Base-by-base conservation (phyloP, 345 rosid genomes). In the Ailanthus altissimus region DNA sequence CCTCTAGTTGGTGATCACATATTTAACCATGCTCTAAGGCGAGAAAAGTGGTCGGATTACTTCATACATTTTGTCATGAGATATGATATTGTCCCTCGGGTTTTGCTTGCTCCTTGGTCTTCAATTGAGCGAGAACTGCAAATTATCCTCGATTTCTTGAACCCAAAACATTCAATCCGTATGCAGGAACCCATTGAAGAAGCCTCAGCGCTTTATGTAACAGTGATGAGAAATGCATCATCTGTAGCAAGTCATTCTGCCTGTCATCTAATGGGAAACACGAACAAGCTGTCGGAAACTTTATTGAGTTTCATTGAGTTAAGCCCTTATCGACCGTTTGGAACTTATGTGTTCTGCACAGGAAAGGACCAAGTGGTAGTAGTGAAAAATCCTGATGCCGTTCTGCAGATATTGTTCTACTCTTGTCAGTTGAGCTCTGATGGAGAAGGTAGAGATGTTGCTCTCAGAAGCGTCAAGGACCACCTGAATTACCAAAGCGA, bases 251-350 rank as follows among this genome's bases (percentile, higher is more conserved):
- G 83, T 83, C 82, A 84, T 70, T 86, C 88, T 25, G 94, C 93
- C 15, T 88, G 91, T 80, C 79, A 79, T 70, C 65, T 93, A 46
- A 92, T 83, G 92, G 94, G 96, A 64, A 87, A 84, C 81, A 84
- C 92, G 56, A 93, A 88, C 46, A 87, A 82, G 32, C 71, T 95
- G 72, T 16, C 89, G 54, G 92, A 90, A 75, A 90, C 92, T 6
- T 50, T 90, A 14, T 86, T 87, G 0, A 87, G 83, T 64, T 88
- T 95, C 71, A 53, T 90, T 38, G 85, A 87, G 72, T 83, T 89
- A 20, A 90, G 97, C 83, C 99, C 98, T 79, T 95, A 90, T 50
- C 83, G 89, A 62, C 99, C 99, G 0, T 84, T 82, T 26, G 98
- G 99, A 42, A 93, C 87, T 16, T 92, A 82, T 62, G 81, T 95